phyloP scores from a whole-genome alignment of 306 rosid genomes.

The Trifolium dubium region DNA sequence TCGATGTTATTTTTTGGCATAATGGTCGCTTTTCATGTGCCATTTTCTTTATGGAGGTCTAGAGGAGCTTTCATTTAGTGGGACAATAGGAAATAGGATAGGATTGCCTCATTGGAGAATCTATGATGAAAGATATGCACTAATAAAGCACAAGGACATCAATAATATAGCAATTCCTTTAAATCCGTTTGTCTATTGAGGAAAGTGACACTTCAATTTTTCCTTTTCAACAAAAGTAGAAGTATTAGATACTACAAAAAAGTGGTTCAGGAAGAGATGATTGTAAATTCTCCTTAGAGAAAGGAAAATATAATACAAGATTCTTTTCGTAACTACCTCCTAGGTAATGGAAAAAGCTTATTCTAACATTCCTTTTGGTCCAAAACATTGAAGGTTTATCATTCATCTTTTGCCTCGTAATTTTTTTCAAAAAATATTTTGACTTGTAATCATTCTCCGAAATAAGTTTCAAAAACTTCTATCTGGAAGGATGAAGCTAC shows the following conservation, averaged over 20 bases:
- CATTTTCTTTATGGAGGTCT: constrained; percentile 14
- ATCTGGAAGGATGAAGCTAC: background rate
- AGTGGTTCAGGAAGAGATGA: constrained; percentile 23
- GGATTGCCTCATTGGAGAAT: constrained; percentile 10
- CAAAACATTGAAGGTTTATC: background rate
- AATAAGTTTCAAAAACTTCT: background rate
- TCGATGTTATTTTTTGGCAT: constrained; percentile 29
- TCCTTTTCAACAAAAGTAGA: background rate
- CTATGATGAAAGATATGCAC: background rate
- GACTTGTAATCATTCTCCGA: constrained; percentile 11
- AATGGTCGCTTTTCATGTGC: constrained; percentile 9
- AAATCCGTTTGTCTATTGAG: background rate
- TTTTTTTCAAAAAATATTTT: background rate
- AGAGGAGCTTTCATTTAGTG: constrained; percentile 31
- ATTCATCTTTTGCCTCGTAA: background rate
- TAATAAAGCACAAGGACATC: constrained; percentile 1
- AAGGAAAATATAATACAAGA: constrained; percentile 8
- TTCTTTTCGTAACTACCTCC: too few relatives aligned
- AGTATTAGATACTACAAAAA: background rate
- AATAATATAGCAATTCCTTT: background rate
- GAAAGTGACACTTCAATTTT: background rate
- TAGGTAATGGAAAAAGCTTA: too few relatives aligned
- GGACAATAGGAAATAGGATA: constrained; percentile 14
- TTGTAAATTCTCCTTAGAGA: background rate
- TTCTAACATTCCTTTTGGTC: background rate